A percentile compares a stretch with the other conserved stretches of the same genome.
Evolutionary conservation across 75 land plant species (phyloP).

Genomic region (Chamaecyparis obtusa): DNA sequence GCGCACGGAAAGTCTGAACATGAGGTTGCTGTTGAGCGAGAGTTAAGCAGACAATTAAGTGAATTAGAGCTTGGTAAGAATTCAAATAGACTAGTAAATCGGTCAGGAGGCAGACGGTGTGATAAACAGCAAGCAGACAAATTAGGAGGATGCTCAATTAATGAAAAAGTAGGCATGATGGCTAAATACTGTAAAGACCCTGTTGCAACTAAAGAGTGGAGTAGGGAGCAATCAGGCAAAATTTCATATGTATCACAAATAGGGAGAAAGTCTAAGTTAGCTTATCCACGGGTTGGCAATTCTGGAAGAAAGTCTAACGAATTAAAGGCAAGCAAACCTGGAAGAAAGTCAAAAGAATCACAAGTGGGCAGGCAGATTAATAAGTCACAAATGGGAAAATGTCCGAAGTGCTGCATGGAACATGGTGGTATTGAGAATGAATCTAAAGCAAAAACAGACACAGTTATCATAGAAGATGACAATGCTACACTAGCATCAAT

Average conservation of each 20-base stretch:
- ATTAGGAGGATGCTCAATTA: not conserved
- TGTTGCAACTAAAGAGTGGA: not conserved
- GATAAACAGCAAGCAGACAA: not conserved
- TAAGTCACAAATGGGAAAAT: not conserved
- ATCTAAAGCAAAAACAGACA: not conserved
- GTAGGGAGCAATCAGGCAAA: not conserved
- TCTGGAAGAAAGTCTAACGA: not conserved
- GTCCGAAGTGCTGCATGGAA: not conserved
- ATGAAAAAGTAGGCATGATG: not conserved
- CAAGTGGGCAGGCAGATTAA: not conserved
- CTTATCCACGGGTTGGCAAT: not conserved
- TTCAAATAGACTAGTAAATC: not conserved
- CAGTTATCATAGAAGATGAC: conserved; percentile 2
- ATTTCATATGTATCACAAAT: not conserved
- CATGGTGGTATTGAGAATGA: not conserved
- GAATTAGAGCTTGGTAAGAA: not conserved
- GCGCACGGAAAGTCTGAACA: not conserved
- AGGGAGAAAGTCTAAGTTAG: not conserved
- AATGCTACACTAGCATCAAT: conserved; percentile 3
- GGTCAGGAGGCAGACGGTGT: not conserved
- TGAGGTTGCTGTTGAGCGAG: not conserved
- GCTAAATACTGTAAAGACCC: not conserved
- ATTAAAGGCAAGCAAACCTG: not conserved
- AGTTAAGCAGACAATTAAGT: conserved; percentile 4
- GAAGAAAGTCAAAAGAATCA: conserved; percentile 4